Evolutionary conservation across 2,329 filamentous ascomycete species (phyloP).

Genomic region (Chaetomium olivaceum): DNA sequence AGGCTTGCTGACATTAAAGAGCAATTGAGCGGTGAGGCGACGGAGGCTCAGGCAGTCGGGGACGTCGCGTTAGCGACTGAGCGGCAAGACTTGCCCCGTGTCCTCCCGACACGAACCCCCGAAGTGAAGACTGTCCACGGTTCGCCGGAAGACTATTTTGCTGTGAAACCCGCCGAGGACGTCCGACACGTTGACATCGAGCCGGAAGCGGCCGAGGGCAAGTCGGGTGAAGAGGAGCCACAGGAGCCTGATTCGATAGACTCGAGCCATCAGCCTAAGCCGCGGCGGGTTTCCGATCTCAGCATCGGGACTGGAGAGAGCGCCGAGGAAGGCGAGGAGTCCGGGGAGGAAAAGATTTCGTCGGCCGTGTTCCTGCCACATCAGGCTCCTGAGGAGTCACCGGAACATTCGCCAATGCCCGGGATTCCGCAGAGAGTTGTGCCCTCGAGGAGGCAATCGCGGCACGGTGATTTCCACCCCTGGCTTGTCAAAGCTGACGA

Average conservation of each 20-base stretch:
- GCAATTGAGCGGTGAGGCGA: constrained; percentile 19
- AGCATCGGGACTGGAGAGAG: constrained; percentile 43
- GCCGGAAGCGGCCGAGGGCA: constrained; percentile 1
- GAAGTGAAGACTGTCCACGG: constrained; percentile 21
- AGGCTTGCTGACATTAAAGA: constrained; percentile 29
- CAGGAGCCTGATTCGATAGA: constrained; percentile 17
- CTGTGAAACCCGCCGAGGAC: constrained; percentile 16
- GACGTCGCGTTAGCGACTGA: constrained; percentile 8
- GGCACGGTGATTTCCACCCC: constrained; percentile 46
- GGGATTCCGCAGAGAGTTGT: constrained; percentile 26
- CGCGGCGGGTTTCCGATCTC: constrained; percentile 43
- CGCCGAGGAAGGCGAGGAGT: constrained; percentile 57
- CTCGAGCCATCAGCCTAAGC: constrained; percentile 23
- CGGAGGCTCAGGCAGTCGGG: constrained; percentile 6
- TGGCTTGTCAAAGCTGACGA: constrained; percentile 63
- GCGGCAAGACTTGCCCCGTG: constrained; percentile 13
- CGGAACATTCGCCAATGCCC: constrained; percentile 31
- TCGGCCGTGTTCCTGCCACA: constrained; percentile 82
- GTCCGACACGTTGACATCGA: constrained; percentile 14
- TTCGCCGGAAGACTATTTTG: constrained; percentile 31
- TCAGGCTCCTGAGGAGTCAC: constrained; percentile 53
- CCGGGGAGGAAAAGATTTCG: constrained; percentile 82
- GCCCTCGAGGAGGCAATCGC: constrained; percentile 30
- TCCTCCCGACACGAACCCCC: constrained; percentile 22
- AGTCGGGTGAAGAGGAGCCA: constrained; percentile 4